These are phyloP conservation scores for Talaromyces wortmannii DNA, from an alignment of 495 filamentous ascomycete genomes.

Conservation along the genomic window DNA sequence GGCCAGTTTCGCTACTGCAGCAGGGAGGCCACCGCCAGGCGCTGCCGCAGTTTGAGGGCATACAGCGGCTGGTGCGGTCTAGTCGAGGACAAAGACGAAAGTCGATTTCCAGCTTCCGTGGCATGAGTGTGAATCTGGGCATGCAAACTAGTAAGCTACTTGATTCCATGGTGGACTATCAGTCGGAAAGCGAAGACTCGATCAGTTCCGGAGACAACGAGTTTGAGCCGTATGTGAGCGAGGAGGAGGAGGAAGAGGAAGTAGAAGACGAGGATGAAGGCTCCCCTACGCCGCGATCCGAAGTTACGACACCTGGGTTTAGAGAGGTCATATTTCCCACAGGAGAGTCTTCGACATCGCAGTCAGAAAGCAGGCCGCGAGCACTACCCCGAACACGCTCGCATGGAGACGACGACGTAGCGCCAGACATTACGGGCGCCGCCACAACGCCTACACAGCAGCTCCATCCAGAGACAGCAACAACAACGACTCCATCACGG, in stretches of 20 bases:
- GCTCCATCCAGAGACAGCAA: conserved; percentile 34
- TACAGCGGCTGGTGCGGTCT: conserved; percentile 42
- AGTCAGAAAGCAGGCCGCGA: not conserved
- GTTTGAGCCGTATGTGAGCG: conserved; percentile 30
- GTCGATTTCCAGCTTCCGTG: conserved; percentile 58
- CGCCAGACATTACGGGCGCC: conserved; percentile 5
- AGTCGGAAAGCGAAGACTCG: conserved; percentile 40
- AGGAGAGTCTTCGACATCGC: not conserved
- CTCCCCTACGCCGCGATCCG: conserved; percentile 2
- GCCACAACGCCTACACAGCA: conserved; percentile 31
- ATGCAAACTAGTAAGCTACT: conserved; percentile 73
- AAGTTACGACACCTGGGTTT: not conserved
- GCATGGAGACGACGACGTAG: not conserved
- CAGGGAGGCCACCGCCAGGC: conserved; percentile 37
- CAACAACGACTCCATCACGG: conserved; percentile 19
- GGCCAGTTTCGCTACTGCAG: conserved; percentile 50
- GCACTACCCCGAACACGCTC: not conserved
- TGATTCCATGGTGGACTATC: conserved; percentile 53
- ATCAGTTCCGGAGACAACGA: conserved; percentile 37
- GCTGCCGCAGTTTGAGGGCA: conserved; percentile 34
- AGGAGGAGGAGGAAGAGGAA: conserved; percentile 32
- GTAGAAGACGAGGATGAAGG: conserved; percentile 24
- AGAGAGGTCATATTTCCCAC: not conserved
- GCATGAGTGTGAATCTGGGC: conserved; percentile 58
- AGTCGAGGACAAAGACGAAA: conserved; percentile 49